Evolutionary conservation across 2,329 filamentous ascomycete species (phyloP), one percentile per base, ranked within the genome.

Genomic region (Aspergillus pseudotamarii): DNA sequence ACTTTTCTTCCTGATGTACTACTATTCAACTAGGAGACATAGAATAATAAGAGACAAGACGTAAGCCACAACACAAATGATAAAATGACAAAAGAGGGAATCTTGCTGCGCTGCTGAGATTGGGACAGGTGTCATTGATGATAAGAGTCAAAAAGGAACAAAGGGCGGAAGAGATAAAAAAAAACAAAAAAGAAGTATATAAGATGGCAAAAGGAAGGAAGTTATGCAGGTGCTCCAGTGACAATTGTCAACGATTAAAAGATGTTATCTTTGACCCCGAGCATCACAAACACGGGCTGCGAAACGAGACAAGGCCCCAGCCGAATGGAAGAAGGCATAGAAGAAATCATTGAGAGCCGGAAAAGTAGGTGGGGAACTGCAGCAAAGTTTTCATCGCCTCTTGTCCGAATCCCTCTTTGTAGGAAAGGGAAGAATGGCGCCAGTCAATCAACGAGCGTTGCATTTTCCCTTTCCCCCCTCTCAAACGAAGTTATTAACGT

Each of bases 51-150:
- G 65, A 60, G 61, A 71, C 66, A 73, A 65, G 63, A 72, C 67
- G 70, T 68, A 64, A 67, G 65, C 67, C 65, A 71, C 62, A 64
- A 68, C 67, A 69, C 66, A 71, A 67, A 71, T 69, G 63, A 69
- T 66, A 66, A 71, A 70, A 73, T 58, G 64, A 71, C 70, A 71
- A 73, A 73, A 76, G 73, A 77, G 75, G 75, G 75, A 78, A 76
- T 78, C 73, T 78, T 76, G 75, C 73, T 75, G 75, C 73, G 74
- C 72, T 77, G 75, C 71, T 74, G 69, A 74, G 69, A 75, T 73
- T 74, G 69, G 72, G 70, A 72, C 70, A 70, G 71, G 66, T 69
- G 69, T 68, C 68, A 71, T 69, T 65, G 66, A 68, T 69, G 61
- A 66, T 66, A 71, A 69, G 64, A 36, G 51, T 36, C 62, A 68